Evolutionary conservation across 805 yeast species (phyloP).

Genomic region (Ogataea minuta): DNA sequence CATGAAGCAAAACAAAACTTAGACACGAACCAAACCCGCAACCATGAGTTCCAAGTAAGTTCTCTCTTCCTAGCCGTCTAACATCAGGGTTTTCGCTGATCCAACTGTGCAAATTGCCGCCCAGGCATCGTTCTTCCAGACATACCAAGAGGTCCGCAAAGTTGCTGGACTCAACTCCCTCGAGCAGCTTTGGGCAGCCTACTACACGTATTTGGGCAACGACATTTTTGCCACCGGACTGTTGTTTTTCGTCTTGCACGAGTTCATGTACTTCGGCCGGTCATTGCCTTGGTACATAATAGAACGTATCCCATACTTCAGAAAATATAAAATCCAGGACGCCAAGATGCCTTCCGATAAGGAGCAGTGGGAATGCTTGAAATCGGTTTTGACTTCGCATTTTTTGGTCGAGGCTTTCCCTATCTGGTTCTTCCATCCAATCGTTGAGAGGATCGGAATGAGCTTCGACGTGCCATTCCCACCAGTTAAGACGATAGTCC

Average conservation of each 20-base stretch:
- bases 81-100: constrained; percentile 29
- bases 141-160: constrained; percentile 27
- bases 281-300: constrained; percentile 90
- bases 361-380: constrained; percentile 93
- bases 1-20: constrained; percentile 3
- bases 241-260: constrained; percentile 79
- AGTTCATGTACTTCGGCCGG: constrained; percentile 86
- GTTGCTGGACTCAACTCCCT: constrained; percentile 40
- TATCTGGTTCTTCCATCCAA: constrained; percentile 95
- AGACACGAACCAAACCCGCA: constrained; percentile 2
- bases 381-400: constrained; percentile 81
- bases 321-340: constrained; percentile 85
- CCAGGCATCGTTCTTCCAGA: constrained; percentile 23
- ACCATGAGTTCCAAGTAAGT: constrained; percentile 13
- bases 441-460: constrained; percentile 80
- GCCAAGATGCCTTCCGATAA: constrained; percentile 71
- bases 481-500: constrained; percentile 48
- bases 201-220: constrained; percentile 80
- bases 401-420: constrained; percentile 93
- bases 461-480: constrained; percentile 86
- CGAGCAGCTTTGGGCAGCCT: constrained; percentile 85
- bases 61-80: neutral
- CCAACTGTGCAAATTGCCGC: constrained; percentile 23
- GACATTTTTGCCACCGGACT: constrained; percentile 92
- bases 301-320: constrained; percentile 82